phyloP scores from a whole-genome alignment of 306 rosid species.

The Hippophae rhamnoides region DNA sequence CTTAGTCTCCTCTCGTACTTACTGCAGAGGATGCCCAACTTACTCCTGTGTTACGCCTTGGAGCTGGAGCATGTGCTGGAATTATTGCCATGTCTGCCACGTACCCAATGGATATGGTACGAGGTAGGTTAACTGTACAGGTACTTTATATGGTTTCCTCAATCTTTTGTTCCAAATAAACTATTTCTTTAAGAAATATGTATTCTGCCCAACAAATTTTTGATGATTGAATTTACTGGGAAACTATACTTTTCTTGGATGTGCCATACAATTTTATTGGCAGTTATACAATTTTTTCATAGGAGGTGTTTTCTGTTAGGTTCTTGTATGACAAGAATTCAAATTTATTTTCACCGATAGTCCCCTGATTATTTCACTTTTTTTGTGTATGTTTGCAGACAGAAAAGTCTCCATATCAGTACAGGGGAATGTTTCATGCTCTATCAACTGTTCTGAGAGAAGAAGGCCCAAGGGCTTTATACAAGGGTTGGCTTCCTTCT shows the following conservation, averaged over 20 bases:
- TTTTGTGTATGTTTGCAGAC: conserved; percentile 36
- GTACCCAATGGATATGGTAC: conserved; percentile 99
- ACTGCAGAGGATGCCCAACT: conserved; percentile 89
- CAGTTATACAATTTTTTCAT: too few species aligned
- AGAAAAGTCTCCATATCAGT: conserved; percentile 86
- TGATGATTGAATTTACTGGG: background rate
- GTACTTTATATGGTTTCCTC: conserved; percentile 27
- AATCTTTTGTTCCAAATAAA: conserved; percentile 2
- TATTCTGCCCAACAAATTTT: background rate
- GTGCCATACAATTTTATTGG: background rate
- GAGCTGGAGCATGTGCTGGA: conserved; percentile 99
- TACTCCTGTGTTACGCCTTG: conserved; percentile 86
- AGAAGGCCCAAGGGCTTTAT: conserved; percentile 95
- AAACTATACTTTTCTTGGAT: background rate
- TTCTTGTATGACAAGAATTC: background rate
- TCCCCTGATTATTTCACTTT: conserved; percentile 11
- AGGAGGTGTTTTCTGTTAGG: background rate
- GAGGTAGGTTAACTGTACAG: conserved; percentile 98
- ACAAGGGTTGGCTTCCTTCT: conserved; percentile 99
- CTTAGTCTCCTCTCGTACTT: conserved; percentile 9
- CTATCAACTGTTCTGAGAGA: conserved; percentile 79
- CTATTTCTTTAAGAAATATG: background rate
- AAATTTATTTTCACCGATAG: background rate
- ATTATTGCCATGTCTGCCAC: conserved; percentile 99
- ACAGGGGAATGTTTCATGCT: conserved; percentile 97